These are phyloP conservation scores for Thielaviopsis punctulata DNA, from an alignment of 2,329 filamentous ascomycete species.

Conservation along the genomic window DNA sequence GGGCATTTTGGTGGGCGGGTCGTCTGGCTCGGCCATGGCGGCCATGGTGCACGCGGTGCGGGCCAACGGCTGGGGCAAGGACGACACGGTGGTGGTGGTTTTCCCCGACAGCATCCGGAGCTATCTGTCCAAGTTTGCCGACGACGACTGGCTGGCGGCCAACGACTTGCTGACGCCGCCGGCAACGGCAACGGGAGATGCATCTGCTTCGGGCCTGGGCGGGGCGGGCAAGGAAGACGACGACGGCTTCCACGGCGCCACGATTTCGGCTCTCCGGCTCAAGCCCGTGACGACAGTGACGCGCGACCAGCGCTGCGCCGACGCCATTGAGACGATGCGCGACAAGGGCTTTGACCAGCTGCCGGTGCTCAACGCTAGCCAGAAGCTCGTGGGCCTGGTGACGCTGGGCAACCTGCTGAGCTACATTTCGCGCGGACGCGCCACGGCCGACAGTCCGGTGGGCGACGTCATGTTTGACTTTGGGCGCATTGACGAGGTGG, in stretches of 20 bases:
- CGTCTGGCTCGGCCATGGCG: slow-evolving; percentile 79
- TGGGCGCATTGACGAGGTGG: slow-evolving; percentile 66
- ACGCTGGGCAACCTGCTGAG: slow-evolving; percentile 89
- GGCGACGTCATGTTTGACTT: slow-evolving; percentile 96
- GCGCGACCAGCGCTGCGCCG: slow-evolving; percentile 53
- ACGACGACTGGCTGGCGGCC: slow-evolving; percentile 96
- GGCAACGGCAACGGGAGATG: slow-evolving; percentile 25
- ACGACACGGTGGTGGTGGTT: slow-evolving; percentile 78
- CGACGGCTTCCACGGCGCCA: slow-evolving; percentile 59
- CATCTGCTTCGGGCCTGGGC: slow-evolving; percentile 27
- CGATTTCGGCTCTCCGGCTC: slow-evolving; percentile 65
- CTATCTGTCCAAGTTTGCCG: slow-evolving; percentile 95
- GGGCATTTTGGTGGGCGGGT: slow-evolving; percentile 82
- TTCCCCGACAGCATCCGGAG: slow-evolving; percentile 92
- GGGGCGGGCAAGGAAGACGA: not conserved
- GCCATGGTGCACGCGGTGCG: slow-evolving; percentile 61
- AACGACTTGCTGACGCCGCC: slow-evolving; percentile 58
- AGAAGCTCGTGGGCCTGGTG: slow-evolving; percentile 72
- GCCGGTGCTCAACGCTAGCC: slow-evolving; percentile 55
- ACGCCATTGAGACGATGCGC: slow-evolving; percentile 94
- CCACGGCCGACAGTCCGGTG: slow-evolving; percentile 55
- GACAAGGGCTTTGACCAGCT: slow-evolving; percentile 97
- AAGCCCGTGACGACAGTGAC: slow-evolving; percentile 85
- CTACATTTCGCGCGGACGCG: slow-evolving; percentile 72
- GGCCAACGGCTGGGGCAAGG: slow-evolving; percentile 60